Conservation (phyloP, 108 stramenopile genomes). For the Chaetoceros muelleri region DNA sequence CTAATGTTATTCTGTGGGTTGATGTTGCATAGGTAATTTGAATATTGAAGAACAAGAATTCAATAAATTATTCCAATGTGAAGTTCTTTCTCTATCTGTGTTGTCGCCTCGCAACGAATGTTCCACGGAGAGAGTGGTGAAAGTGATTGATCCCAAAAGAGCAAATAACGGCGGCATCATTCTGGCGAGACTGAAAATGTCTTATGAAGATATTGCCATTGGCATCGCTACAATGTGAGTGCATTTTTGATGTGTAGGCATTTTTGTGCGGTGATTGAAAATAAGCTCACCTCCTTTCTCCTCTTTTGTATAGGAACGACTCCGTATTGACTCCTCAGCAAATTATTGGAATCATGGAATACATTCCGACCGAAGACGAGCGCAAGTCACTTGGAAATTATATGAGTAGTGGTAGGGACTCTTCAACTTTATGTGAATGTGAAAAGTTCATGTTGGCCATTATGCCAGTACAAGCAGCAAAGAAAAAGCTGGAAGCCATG, state of each 20-base stretch:
- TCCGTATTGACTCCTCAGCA: slow-evolving; percentile 16
- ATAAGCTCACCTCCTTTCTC: too few species aligned
- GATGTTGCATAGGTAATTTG: too few species aligned
- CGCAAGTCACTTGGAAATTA: slow-evolving; percentile 2
- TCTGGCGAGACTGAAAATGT: slow-evolving; percentile 23
- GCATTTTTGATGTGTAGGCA: neutral
- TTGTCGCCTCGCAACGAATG: neutral
- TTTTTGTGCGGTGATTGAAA: too few species aligned
- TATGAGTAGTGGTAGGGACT: neutral
- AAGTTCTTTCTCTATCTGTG: neutral
- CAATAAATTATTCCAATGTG: neutral
- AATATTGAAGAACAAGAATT: slow-evolving; percentile 5
- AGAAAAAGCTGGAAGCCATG: slow-evolving; percentile 15
- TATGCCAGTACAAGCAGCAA: slow-evolving; percentile 1
- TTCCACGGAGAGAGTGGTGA: slow-evolving; percentile 2
- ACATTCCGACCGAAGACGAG: slow-evolving; percentile 29
- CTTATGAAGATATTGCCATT: slow-evolving; percentile 7
- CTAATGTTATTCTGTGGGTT: too few species aligned
- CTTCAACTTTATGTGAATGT: slow-evolving; percentile 9
- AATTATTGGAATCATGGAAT: slow-evolving; percentile 13
- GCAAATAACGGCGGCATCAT: slow-evolving; percentile 36
- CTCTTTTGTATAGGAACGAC: slow-evolving; percentile 1
- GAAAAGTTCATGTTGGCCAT: slow-evolving; percentile 24
- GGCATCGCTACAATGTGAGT: slow-evolving; percentile 17
- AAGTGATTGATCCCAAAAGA: slow-evolving; percentile 30